A percentile compares a stretch with the other conserved stretches of the same genome.
phyloP scores from a whole-genome alignment of 176 grass and related monocot genomes.

The Oropetium thomaeum region DNA sequence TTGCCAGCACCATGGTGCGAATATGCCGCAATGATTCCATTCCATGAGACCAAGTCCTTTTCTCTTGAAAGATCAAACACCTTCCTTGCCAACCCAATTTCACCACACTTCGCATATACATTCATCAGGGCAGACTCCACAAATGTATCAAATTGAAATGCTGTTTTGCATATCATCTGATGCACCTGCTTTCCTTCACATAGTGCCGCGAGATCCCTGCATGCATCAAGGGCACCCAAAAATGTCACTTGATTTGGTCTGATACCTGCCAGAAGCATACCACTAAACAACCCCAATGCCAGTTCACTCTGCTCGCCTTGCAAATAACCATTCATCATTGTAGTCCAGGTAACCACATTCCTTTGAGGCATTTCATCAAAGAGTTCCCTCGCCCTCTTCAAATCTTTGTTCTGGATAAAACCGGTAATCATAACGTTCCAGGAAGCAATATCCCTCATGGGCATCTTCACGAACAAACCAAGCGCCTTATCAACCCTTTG shows the following conservation, averaged over 20 bases:
- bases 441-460: conserved; percentile 44
- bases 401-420: conserved; percentile 50
- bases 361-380: conserved; percentile 49
- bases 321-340: conserved; percentile 76
- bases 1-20: conserved; percentile 60
- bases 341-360: conserved; percentile 68
- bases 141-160: conserved; percentile 59
- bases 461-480: conserved; percentile 38
- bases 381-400: conserved; percentile 36
- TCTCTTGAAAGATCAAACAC: conserved; percentile 57
- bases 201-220: conserved; percentile 57
- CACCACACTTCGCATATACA: conserved; percentile 73
- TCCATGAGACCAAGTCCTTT: conserved; percentile 76
- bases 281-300: conserved; percentile 42
- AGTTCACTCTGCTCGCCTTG: conserved; percentile 59
- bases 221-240: conserved; percentile 55
- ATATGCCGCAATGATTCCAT: conserved; percentile 74
- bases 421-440: conserved; percentile 55
- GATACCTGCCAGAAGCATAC: conserved; percentile 50
- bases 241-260: conserved; percentile 79
- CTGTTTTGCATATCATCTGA: conserved; percentile 74
- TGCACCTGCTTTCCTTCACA: conserved; percentile 69
- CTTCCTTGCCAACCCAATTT: conserved; percentile 59
- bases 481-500: conserved; percentile 39
- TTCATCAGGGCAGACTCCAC: conserved; percentile 54